Base-by-base conservation (phyloP, 306 rosid species). In the Canavalia gladiata region DNA sequence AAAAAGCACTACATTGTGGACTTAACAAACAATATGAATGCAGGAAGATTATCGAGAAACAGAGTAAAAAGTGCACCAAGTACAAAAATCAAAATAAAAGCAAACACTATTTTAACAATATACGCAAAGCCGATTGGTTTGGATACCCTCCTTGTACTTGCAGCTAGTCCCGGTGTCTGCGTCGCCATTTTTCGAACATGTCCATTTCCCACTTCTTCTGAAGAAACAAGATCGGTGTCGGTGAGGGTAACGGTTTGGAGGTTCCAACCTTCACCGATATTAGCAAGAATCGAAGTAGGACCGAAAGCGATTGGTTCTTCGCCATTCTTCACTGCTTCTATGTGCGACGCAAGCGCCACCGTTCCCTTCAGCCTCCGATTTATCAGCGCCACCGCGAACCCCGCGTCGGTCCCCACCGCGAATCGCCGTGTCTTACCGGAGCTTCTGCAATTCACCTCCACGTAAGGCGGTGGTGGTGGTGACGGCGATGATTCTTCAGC, bases 251-350 rank as follows among this genome's bases (percentile, higher is more conserved):
- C 88, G 1, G 97, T 90, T 73, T 87, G 94, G 35, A 93, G 75
- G 28, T 72, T 84, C 98, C 98, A 93, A 18, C 85, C 86, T 2
- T 74, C 55, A 37, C 97, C 97, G 47, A 74, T 91, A 35, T 87
- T 37, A 39, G 84, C 80, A 8, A 93, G 93, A 78, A 72, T 18
- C 5, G 97, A 84, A 58, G 63, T 88, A 25, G 97, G 90, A 4
- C 97, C 94, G 25, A 93, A 93, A 74, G 80, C 87, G n/a, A 93
- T 89, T 68, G 97, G 87, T 86, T 88, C 97, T 68, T 93, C 90
- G 0, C 84, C 90, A 59, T 88, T 86, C 82, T 86, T 91, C 6
- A 76, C 82, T 41, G 97, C 97, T 87, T 93, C 97, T 41, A 93
- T 85, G 74, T 90, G 87, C 35, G 82, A 56, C 67, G 88, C 89